A percentile compares a stretch with the other conserved stretches of the same genome.
Conservation (phyloP, 1,284 basidiomycete genomes). For the Melanopsichium pennsylvanicum region DNA sequence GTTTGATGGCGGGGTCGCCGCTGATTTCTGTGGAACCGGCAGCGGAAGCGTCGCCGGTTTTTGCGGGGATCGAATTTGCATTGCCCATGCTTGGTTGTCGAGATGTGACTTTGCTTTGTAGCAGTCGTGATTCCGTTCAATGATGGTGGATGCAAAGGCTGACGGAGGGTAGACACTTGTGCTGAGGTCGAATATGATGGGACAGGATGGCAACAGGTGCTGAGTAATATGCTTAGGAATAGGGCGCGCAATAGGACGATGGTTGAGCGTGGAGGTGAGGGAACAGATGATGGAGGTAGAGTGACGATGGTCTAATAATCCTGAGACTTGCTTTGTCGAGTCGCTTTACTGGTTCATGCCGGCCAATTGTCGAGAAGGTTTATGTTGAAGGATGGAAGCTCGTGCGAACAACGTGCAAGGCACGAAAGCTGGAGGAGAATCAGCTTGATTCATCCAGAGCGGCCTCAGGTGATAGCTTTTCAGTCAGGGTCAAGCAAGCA, state of each 20-base stretch:
- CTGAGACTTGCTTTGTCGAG: not conserved
- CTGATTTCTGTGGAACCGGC: constrained; percentile 1
- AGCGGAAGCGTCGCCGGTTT: constrained; percentile 7
- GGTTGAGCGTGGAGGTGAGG: not conserved
- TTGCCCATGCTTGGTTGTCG: constrained; percentile 24
- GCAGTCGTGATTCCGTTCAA: too few species aligned
- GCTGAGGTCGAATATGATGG: too few species aligned
- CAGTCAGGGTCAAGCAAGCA: too few species aligned
- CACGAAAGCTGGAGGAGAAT: not conserved
- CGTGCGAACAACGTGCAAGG: not conserved
- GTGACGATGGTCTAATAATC: not conserved
- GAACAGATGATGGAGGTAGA: not conserved
- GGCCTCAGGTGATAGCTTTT: too few species aligned
- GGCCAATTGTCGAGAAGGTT: not conserved
- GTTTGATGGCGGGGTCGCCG: constrained; percentile 17
- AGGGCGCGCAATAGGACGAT: too few species aligned
- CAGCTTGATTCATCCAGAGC: too few species aligned
- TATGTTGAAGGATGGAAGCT: not conserved
- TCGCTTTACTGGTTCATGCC: constrained; percentile 8
- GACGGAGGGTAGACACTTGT: too few species aligned
- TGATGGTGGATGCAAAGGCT: too few species aligned
- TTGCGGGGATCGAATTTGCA: constrained; percentile 31
- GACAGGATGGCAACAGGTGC: too few species aligned
- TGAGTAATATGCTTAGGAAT: too few species aligned
- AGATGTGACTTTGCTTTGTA: not conserved